These are phyloP conservation scores for Dictyophora rubrovolvata DNA, from an alignment of 768 basidiomycete genomes.

Conservation along the genomic window DNA sequence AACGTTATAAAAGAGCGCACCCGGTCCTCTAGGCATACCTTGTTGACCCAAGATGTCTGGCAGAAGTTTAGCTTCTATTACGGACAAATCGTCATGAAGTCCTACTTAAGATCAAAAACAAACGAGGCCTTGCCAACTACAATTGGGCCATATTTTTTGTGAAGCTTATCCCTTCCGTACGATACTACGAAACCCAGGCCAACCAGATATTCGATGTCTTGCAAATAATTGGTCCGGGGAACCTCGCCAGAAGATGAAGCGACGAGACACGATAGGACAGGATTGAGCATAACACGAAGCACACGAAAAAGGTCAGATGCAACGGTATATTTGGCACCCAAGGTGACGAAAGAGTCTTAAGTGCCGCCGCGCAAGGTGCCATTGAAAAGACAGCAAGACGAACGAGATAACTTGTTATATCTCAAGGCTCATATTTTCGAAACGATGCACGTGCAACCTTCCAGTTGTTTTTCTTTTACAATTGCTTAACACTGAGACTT, in stretches of 20 bases:
- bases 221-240: conserved; percentile 25
- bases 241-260: conserved; percentile 27
- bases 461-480: no score
- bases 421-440: background rate
- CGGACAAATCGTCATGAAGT: conserved; percentile 29
- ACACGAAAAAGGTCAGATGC: background rate
- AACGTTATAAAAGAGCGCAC: background rate
- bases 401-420: background rate
- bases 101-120: conserved; percentile 16
- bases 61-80: conserved; percentile 8
- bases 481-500: no score
- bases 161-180: conserved; percentile 18
- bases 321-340: conserved; percentile 8
- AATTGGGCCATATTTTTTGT: conserved; percentile 23
- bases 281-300: conserved; percentile 16
- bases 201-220: conserved; percentile 24
- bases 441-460: background rate
- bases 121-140: conserved; percentile 22
- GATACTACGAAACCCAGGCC: conserved; percentile 11
- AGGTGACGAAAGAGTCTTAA: background rate
- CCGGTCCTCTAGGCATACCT: background rate
- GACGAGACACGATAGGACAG: conserved; percentile 27
- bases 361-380: background rate
- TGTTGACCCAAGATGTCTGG: background rate
- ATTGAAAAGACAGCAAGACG: background rate